phyloP scores from a whole-genome alignment of 345 rosid species.

The Pistacia integerrima region DNA sequence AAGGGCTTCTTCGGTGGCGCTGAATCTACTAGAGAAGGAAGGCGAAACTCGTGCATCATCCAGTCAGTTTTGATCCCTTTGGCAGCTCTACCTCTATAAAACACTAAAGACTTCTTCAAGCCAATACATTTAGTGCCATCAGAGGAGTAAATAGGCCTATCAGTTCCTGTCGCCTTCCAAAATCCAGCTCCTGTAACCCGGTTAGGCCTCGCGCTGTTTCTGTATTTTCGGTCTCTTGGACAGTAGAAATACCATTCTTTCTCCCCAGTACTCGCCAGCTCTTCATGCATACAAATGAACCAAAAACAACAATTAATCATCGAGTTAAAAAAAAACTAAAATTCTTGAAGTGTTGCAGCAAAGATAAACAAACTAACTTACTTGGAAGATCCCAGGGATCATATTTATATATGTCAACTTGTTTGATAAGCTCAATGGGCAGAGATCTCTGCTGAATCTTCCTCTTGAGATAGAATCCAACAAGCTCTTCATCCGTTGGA shows the following conservation, averaged over 20 bases:
- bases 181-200: slow-evolving; percentile 93
- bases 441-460: slow-evolving; percentile 66
- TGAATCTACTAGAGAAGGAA: slow-evolving; percentile 68
- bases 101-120: slow-evolving; percentile 87
- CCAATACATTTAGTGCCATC: slow-evolving; percentile 81
- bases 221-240: slow-evolving; percentile 87
- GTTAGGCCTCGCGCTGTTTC: slow-evolving; percentile 91
- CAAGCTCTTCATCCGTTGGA: slow-evolving; percentile 98
- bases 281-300: slow-evolving; percentile 29
- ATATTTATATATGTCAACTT: slow-evolving; percentile 88
- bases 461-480: slow-evolving; percentile 71
- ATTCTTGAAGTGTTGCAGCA: not conserved
- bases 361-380: slow-evolving; percentile 34
- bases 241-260: slow-evolving; percentile 97
- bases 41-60: slow-evolving; percentile 99
- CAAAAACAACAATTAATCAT: not conserved
- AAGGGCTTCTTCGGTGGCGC: slow-evolving; percentile 51
- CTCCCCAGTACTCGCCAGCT: slow-evolving; percentile 72
- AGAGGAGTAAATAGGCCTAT: slow-evolving; percentile 87
- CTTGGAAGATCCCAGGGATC: slow-evolving; percentile 99
- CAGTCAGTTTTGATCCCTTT: slow-evolving; percentile 93
- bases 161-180: slow-evolving; percentile 98
- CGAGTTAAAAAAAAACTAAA: not conserved
- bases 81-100: slow-evolving; percentile 92
- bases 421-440: slow-evolving; percentile 81